Conservation (phyloP, 169 alveolate genomes). For the Plasmodium yoelii region DNA sequence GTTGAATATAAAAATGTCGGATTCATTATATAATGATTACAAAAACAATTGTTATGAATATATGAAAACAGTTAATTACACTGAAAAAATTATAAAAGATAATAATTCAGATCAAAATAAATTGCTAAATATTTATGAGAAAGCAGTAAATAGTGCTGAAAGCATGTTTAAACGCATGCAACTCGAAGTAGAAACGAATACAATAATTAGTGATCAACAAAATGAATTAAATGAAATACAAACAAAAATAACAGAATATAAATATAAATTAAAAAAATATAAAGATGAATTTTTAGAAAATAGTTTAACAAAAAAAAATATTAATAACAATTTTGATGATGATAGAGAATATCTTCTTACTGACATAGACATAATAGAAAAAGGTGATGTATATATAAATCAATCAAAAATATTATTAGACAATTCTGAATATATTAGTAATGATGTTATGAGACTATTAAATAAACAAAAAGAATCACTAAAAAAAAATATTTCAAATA, state of each 20-base stretch:
- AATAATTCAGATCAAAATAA: slow-evolving; percentile 53
- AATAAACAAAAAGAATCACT: slow-evolving; percentile 52
- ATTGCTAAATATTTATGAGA: slow-evolving; percentile 51
- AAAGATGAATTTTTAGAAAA: slow-evolving; percentile 31
- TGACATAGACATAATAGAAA: slow-evolving; percentile 56
- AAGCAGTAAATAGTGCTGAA: slow-evolving; percentile 67
- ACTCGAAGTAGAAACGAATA: slow-evolving; percentile 54
- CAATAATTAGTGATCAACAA: slow-evolving; percentile 7
- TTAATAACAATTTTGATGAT: slow-evolving; percentile 40
- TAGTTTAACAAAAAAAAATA: slow-evolving; percentile 19
- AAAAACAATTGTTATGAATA: slow-evolving; percentile 61
- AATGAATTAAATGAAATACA: slow-evolving; percentile 31
- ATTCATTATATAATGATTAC: slow-evolving; percentile 61
- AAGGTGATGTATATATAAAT: slow-evolving; percentile 66
- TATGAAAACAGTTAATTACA: slow-evolving; percentile 44
- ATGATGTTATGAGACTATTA: slow-evolving; percentile 46
- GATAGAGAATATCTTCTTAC: slow-evolving; percentile 44
- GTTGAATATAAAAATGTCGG: slow-evolving; percentile 15
- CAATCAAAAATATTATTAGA: slow-evolving; percentile 56
- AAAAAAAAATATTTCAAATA: slow-evolving; percentile 31
- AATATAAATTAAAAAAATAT: slow-evolving; percentile 32
- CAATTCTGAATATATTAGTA: slow-evolving; percentile 57
- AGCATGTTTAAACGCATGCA: slow-evolving; percentile 66
- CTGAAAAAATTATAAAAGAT: slow-evolving; percentile 61
- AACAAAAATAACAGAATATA: slow-evolving; percentile 42